Evolutionary conservation across 495 filamentous ascomycete species (phyloP), one percentile per base, ranked within the genome.

Genomic region (Arthonia radiata): DNA sequence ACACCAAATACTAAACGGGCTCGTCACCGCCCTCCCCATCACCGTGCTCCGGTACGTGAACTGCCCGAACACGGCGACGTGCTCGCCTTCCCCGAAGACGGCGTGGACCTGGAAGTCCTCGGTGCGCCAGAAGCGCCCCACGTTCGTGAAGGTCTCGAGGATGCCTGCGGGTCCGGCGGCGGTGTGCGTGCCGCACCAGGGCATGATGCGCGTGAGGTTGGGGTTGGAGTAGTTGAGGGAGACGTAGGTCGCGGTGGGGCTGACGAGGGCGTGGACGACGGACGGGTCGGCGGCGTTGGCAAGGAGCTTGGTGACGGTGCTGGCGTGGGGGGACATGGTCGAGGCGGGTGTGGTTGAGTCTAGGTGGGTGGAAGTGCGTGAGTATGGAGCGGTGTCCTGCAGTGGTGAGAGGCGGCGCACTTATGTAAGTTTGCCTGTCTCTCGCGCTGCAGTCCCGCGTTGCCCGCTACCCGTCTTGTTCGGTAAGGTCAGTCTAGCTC

Each of bases 161-260:
- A 39, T 33, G 5, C 28, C 37, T 13, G 17, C 25, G 4, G 37
- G 31, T 11, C 37, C 37, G 19, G 11, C 19, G 12, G 17, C 37
- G 5, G 4, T 15, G 37, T 39, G 38, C 25, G 24, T 36, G 29
- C 36, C 36, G 26, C 18, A 29, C 18, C 22, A 41, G 11, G 32
- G 38, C 17, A 40, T 22, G 17, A 36, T 38, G 16, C 32, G 26
- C 15, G 15, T 27, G 26, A 38, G 26, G 24, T 27, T 18, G 4
- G 32, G 32, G 29, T 36, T 30, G 28, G 28, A 15, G 26, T 38
- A 36, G 28, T 23, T 36, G 24, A 41, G 33, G 26, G 37, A 40
- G 25, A 31, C 15, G 26, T 38, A 33, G 2, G 38, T 33, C 12
- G 38, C 38, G 13, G 28, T 23, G 1, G 26, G 32, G 15, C 36